phyloP scores from a whole-genome alignment of 768 basidiomycete species.

The Coprinellus aureogranulatus region DNA sequence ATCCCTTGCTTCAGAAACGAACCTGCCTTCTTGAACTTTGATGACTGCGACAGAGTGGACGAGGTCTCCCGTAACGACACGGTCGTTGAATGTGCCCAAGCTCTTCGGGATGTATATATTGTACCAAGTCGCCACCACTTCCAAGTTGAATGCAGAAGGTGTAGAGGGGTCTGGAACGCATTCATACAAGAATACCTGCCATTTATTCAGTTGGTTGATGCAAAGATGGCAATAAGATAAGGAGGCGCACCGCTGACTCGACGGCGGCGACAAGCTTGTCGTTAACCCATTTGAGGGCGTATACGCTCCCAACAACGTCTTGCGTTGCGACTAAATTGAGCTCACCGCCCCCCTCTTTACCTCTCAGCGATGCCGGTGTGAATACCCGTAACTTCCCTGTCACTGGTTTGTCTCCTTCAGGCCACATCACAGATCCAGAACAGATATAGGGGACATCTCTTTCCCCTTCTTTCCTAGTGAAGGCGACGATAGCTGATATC shows the following conservation, averaged over 20 bases:
- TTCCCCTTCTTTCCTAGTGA: constrained; percentile 29
- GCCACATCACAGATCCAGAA: constrained; percentile 45
- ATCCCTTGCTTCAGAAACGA: constrained; percentile 65
- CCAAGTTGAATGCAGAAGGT: constrained; percentile 34
- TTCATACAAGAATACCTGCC: constrained; percentile 48
- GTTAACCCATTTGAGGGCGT: constrained; percentile 51
- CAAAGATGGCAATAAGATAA: no score
- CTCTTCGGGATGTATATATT: constrained; percentile 80
- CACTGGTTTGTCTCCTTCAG: constrained; percentile 42
- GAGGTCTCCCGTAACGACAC: constrained; percentile 73
- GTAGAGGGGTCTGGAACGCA: constrained; percentile 34
- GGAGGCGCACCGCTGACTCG: constrained; percentile 76
- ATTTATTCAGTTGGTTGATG: constrained; percentile 3
- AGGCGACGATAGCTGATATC: constrained; percentile 50
- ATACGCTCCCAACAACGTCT: constrained; percentile 64
- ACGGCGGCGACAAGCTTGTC: constrained; percentile 64
- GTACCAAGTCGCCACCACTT: constrained; percentile 60
- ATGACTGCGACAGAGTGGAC: constrained; percentile 77
- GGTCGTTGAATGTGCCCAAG: constrained; percentile 53
- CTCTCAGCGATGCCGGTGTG: constrained; percentile 28
- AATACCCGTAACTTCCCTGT: constrained; percentile 65
- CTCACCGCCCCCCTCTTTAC: constrained; percentile 26
- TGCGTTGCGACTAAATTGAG: constrained; percentile 41
- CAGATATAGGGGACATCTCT: constrained; percentile 43
- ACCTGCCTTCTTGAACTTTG: constrained; percentile 40